These are phyloP conservation scores for Geum urbanum DNA, from an alignment of 306 rosid genomes.

Conservation along the genomic window DNA sequence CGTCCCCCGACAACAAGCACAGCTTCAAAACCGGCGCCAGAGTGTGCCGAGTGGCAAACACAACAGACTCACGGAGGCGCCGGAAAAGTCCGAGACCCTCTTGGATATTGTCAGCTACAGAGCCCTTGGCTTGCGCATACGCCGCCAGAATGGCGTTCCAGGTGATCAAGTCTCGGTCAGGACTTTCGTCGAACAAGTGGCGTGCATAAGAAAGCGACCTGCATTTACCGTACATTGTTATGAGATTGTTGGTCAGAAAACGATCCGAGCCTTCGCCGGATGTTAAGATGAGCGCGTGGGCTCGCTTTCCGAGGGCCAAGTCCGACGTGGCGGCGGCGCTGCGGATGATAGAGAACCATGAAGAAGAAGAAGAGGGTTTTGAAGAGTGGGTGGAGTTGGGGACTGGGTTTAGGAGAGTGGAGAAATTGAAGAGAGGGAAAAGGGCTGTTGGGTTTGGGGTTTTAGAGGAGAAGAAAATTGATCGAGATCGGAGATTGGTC, in stretches of 20 bases:
- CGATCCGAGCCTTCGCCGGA: constrained; percentile 40
- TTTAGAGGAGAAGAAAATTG: constrained; percentile 10
- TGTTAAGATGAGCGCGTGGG: constrained; percentile 51
- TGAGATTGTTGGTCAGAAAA: constrained; percentile 68
- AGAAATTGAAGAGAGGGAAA: constrained; percentile 1
- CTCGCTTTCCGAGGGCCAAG: constrained; percentile 53
- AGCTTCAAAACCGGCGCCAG: constrained; percentile 67
- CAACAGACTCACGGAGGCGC: constrained; percentile 41
- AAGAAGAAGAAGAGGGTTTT: constrained; percentile 17
- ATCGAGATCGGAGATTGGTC: constrained; percentile 26
- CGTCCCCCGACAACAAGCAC: constrained; percentile 38
- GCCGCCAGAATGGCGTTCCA: constrained; percentile 80
- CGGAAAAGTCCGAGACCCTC: constrained; percentile 56
- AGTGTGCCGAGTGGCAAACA: constrained; percentile 51
- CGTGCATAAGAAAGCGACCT: constrained; percentile 60
- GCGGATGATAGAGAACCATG: constrained; percentile 63
- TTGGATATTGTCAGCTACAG: constrained; percentile 21
- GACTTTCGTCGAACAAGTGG: constrained; percentile 53
- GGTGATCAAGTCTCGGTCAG: constrained; percentile 59
- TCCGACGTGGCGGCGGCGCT: constrained; percentile 47
- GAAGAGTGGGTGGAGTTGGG: background rate
- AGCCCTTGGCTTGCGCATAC: constrained; percentile 39
- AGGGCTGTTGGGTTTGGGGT: background rate
- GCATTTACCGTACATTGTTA: constrained; percentile 60
- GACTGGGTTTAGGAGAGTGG: background rate